Evolutionary conservation across 768 basidiomycete species (phyloP).

Genomic region (Leccinum barrowsii): DNA sequence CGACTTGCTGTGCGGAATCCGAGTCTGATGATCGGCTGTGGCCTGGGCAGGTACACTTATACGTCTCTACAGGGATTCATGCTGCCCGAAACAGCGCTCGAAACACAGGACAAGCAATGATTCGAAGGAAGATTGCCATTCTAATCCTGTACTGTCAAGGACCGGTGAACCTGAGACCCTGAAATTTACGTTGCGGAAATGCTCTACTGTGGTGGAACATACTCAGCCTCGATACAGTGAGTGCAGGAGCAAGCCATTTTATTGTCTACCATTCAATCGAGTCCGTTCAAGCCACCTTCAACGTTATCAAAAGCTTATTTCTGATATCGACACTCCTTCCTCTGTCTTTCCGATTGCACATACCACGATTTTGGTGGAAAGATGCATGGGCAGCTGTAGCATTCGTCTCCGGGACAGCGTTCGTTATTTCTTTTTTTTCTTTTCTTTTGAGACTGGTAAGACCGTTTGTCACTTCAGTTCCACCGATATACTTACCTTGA

Average conservation of each 20-base stretch:
- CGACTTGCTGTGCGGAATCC: too few relatives aligned
- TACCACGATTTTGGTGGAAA: conserved; percentile 24
- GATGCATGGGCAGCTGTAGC: neutral
- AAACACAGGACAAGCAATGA: too few relatives aligned
- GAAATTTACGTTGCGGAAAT: too few relatives aligned
- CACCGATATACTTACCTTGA: neutral
- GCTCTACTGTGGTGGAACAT: too few relatives aligned
- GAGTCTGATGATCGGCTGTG: too few relatives aligned
- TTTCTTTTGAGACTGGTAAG: neutral
- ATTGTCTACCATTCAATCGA: neutral
- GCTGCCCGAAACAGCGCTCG: too few relatives aligned
- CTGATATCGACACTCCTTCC: conserved; percentile 13
- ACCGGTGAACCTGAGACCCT: too few relatives aligned
- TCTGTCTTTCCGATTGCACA: conserved; percentile 8
- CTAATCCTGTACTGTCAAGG: too few relatives aligned
- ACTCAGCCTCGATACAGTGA: neutral
- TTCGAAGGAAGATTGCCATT: too few relatives aligned
- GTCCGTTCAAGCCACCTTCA: conserved; percentile 2
- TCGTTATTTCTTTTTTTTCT: neutral
- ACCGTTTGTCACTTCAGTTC: neutral
- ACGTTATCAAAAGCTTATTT: neutral
- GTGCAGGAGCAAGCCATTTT: neutral
- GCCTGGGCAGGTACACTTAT: too few relatives aligned
- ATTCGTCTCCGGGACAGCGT: neutral
- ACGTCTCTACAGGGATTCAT: too few relatives aligned